Conservation (phyloP, 257 asterid species). For the Gardenia jasminoides region DNA sequence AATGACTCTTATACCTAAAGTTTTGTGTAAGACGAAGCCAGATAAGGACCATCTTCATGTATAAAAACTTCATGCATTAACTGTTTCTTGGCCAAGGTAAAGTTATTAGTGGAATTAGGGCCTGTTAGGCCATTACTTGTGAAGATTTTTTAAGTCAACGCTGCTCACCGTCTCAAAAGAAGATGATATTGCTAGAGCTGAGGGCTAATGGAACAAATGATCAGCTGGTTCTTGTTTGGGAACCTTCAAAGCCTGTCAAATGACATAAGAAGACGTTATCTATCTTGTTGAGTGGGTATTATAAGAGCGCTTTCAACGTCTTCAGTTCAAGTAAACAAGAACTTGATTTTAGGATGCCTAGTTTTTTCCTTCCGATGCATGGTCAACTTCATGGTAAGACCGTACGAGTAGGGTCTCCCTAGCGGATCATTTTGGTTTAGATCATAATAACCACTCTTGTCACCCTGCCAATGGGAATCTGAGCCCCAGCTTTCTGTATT, state of each 20-base stretch:
- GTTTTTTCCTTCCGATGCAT: not conserved
- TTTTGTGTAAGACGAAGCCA: not conserved
- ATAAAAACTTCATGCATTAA: not conserved
- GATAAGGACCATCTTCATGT: no score
- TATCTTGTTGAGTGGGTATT: not conserved
- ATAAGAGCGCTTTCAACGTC: no score
- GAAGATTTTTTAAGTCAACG: not conserved
- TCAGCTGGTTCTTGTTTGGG: not conserved
- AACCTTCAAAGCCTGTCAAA: not conserved
- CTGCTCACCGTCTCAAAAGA: not conserved
- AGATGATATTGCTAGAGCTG: no score
- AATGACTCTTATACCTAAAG: not conserved
- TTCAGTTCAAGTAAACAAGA: not conserved
- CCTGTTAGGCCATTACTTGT: not conserved
- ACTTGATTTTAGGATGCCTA: not conserved
- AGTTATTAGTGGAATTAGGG: not conserved
- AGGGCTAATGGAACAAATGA: not conserved
- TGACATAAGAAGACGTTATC: not conserved
- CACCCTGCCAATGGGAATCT: not conserved
- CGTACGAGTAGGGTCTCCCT: not conserved
- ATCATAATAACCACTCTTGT: not conserved
- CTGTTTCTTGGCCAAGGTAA: not conserved
- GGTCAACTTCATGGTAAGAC: not conserved
- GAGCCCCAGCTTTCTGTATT: not conserved
- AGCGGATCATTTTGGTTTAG: not conserved